Percentiles rank a stretch among this genome's conserved stretches.
Evolutionary conservation across 768 basidiomycete species (phyloP).

Genomic region (Hericium erinaceus): DNA sequence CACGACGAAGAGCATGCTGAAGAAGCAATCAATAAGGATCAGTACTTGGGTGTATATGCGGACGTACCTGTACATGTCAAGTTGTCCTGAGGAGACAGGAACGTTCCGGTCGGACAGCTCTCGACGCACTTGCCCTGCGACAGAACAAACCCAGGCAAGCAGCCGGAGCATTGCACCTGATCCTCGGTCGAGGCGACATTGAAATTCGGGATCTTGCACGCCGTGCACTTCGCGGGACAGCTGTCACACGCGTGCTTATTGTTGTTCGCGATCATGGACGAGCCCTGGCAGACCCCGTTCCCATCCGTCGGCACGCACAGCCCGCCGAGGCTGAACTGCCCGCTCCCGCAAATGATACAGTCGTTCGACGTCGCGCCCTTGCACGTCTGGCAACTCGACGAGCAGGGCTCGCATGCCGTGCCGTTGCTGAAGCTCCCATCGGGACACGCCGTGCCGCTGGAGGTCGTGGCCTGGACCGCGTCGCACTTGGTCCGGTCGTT

Average conservation of each 20-base stretch:
- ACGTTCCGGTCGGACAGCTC: conserved; percentile 65
- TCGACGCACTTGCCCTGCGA: conserved; percentile 60
- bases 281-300: conserved; percentile 65
- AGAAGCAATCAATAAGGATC: conserved; percentile 6
- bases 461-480: conserved; percentile 38
- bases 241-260: conserved; percentile 79
- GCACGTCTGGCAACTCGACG: conserved; percentile 63
- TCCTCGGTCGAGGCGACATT: conserved; percentile 53
- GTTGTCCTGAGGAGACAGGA: conserved; percentile 63
- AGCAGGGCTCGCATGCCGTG: conserved; percentile 47
- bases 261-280: conserved; percentile 69
- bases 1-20: conserved; percentile 69
- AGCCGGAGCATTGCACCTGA: conserved; percentile 66
- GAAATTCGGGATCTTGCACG: conserved; percentile 69
- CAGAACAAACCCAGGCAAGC: conserved; percentile 69
- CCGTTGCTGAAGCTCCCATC: conserved; percentile 55
- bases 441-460: conserved; percentile 50
- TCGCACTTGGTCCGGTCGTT: conserved; percentile 63
- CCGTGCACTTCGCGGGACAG: conserved; percentile 76
- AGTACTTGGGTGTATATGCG: neutral
- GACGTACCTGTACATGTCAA: conserved; percentile 62
- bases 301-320: conserved; percentile 56
- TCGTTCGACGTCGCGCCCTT: conserved; percentile 55
- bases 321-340: conserved; percentile 56
- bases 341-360: conserved; percentile 60